These are phyloP conservation scores for Lachnellula willkommii DNA, from an alignment of 2,329 filamentous ascomycete species.

Conservation along the genomic window DNA sequence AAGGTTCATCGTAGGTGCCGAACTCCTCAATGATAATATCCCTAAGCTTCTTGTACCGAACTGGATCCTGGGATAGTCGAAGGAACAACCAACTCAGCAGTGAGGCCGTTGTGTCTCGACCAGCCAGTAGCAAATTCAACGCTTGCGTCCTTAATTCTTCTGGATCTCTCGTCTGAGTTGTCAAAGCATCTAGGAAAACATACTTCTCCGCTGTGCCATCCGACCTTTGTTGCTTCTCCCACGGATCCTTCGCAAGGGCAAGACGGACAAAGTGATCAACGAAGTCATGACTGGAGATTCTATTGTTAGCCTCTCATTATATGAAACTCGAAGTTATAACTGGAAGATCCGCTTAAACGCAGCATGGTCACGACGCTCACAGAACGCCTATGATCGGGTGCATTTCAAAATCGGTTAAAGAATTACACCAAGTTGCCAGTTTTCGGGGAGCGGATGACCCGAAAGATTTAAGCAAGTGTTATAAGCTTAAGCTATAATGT, in stretches of 20 bases:
- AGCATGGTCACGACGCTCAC: too few relatives aligned
- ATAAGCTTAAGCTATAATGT: too few relatives aligned
- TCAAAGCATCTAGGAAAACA: constrained; percentile 52
- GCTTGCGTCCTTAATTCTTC: constrained; percentile 46
- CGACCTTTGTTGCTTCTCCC: constrained; percentile 24
- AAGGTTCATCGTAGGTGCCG: constrained; percentile 29
- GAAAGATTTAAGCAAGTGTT: too few relatives aligned
- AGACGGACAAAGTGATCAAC: constrained; percentile 40
- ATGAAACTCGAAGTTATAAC: too few relatives aligned
- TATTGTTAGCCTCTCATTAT: too few relatives aligned
- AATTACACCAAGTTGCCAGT: too few relatives aligned
- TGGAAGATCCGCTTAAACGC: too few relatives aligned
- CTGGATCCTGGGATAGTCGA: constrained; percentile 37
- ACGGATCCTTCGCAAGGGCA: constrained; percentile 27
- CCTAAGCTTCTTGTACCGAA: constrained; percentile 40
- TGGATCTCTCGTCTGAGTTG: constrained; percentile 41
- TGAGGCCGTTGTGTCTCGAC: constrained; percentile 53
- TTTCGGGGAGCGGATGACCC: too few relatives aligned
- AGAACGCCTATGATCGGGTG: too few relatives aligned
- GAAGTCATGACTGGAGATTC: constrained; percentile 30
- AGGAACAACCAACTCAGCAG: constrained; percentile 46
- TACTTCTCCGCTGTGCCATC: constrained; percentile 29
- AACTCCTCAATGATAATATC: constrained; percentile 35
- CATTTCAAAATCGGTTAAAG: too few relatives aligned
- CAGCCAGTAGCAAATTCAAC: constrained; percentile 51